Base-by-base conservation (phyloP, 805 yeast genomes). In the Nakazawaea peltata region DNA sequence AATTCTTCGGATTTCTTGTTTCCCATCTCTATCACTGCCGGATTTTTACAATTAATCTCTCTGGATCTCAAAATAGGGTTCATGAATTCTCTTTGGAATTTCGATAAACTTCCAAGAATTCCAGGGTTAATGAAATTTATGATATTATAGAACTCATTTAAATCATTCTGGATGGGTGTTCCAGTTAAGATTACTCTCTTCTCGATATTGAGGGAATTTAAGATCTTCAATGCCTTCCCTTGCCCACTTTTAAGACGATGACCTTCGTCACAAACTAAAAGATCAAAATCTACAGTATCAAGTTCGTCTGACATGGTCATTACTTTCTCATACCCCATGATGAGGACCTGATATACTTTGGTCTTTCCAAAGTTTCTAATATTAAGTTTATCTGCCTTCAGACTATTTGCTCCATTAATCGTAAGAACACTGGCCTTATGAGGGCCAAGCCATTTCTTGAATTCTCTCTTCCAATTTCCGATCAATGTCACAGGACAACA, bases 201-300 rank as follows among this genome's bases (percentile, higher is more conserved):
- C 6, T 63, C 62, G 4, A 80, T 67, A 28, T 74, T 59, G 13
- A 87, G 55, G 1, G 64, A 47, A 27, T 70, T 72, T 34, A 90
- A 59, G 0, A 77, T 74, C 40, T 74, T 76, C 34, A 86, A 60
- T 0, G 82, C 75, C 53, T 85, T 87, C 40, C 83, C 85, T 8
- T 76, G 61, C 4, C 74, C 65, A 45, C 75, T 83, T 47, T 90
- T 92, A 44, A 92, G 65, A 32, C 95, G 65, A 54, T 92, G 98
- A 2, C 97, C 98, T 51, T 92, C 98, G 55, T 92, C 98, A 54
- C 96, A 92, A 1, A 92, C 72, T 14, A 92, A 59, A 13, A 92
- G 45, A 51, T 87, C 97, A 42, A 74, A 60, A 14, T 55, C 54
- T 3, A 65, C 65, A 2, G 61, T 53, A 1, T 61, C 46, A 6